Percentiles rank a stretch among this genome's conserved stretches.
phyloP scores from a whole-genome alignment of 169 alveolate genomes.

The Haemoproteus tartakovskyi region DNA sequence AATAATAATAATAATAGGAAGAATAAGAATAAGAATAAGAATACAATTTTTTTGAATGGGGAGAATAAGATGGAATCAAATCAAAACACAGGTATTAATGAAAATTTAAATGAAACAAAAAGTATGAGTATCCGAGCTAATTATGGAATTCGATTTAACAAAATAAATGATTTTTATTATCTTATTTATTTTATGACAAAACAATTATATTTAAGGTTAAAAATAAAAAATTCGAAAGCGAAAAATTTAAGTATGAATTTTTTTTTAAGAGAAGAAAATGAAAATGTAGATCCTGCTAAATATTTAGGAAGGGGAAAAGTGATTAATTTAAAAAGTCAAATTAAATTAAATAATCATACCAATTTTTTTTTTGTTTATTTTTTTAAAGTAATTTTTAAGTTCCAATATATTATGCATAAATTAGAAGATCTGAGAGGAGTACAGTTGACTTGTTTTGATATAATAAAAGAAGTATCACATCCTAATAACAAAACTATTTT shows the following conservation, averaged over 20 bases:
- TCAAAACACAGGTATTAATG: no score
- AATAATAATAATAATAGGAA: no score
- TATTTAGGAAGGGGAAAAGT: slow-evolving; percentile 40
- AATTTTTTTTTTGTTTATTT: slow-evolving; percentile 32
- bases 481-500: slow-evolving; percentile 18
- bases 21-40: no score
- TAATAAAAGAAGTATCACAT: background rate
- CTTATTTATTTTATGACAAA: slow-evolving; percentile 55
- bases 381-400: slow-evolving; percentile 31
- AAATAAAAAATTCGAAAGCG: slow-evolving; percentile 32
- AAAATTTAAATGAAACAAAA: slow-evolving; percentile 13
- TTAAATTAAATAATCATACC: slow-evolving; percentile 34
- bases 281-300: slow-evolving; percentile 24
- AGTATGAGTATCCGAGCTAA: slow-evolving; percentile 33
- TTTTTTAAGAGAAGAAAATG: slow-evolving; percentile 29
- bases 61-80: no score
- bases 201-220: slow-evolving; percentile 39
- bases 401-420: background rate
- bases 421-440: slow-evolving; percentile 46
- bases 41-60: no score
- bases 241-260: slow-evolving; percentile 14
- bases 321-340: slow-evolving; percentile 4
- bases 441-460: slow-evolving; percentile 40
- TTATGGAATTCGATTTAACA: slow-evolving; percentile 40
- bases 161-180: slow-evolving; percentile 56